A percentile compares a stretch with the other conserved stretches of the same genome.
Evolutionary conservation across 129 eudicot genomes (phyloP).

Genomic region (Oenanthe sinensis): DNA sequence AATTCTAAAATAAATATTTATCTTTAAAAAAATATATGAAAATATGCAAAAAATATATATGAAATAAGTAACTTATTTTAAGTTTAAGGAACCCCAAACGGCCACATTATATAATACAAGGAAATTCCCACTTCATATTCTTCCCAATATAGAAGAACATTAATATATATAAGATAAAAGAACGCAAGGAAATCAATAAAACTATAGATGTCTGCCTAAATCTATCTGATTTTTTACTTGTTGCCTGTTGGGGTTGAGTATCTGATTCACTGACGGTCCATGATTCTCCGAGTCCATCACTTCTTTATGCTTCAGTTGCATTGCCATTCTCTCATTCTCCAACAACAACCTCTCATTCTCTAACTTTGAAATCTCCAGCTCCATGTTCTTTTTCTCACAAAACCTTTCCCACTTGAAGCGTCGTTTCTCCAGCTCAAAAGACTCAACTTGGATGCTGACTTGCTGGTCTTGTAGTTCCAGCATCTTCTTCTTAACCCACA

Average conservation of each 20-base stretch:
- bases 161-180: neutral
- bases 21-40: no score
- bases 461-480: conserved; percentile 36
- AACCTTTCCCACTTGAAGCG: conserved; percentile 63
- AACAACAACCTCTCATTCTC: conserved; percentile 55
- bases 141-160: neutral
- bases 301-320: conserved; percentile 37
- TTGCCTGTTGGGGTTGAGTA: conserved; percentile 9
- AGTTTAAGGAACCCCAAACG: no score
- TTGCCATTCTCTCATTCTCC: conserved; percentile 55
- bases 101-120: no score
- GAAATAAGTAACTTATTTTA: no score
- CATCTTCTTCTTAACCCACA: conserved; percentile 36
- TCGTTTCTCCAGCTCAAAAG: conserved; percentile 48
- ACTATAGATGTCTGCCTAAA: conserved; percentile 22
- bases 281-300: conserved; percentile 13
- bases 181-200: neutral
- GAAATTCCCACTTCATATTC: no score
- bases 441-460: conserved; percentile 38
- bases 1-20: no score
- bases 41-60: no score
- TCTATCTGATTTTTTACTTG: conserved; percentile 24
- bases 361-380: conserved; percentile 44
- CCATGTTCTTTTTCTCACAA: conserved; percentile 50
- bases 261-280: conserved; percentile 6